Evolutionary conservation across 495 filamentous ascomycete species (phyloP).

Genomic region (Corynascus novoguineensis): DNA sequence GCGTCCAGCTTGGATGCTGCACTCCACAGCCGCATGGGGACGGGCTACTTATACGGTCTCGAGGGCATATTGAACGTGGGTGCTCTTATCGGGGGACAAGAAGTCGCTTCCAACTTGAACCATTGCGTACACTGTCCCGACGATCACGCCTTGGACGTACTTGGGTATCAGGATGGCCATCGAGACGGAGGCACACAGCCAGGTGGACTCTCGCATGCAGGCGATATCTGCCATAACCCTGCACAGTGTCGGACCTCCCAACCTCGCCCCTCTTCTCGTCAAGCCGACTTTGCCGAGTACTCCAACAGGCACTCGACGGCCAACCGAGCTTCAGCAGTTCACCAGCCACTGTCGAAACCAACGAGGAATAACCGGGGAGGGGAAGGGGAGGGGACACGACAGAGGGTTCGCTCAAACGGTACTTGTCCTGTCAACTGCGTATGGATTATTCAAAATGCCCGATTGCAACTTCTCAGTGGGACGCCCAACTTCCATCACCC

Average conservation of each 20-base stretch:
- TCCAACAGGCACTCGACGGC: too few species aligned
- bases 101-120: neutral
- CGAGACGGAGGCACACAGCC: neutral
- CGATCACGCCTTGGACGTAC: slow-evolving; percentile 18
- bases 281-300: too few species aligned
- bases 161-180: neutral
- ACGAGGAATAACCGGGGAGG: too few species aligned
- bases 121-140: slow-evolving; percentile 16
- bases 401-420: too few species aligned
- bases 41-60: neutral
- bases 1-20: too few species aligned
- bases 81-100: neutral
- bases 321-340: too few species aligned
- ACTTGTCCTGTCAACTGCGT: too few species aligned
- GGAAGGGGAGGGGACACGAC: too few species aligned
- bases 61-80: neutral
- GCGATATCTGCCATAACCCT: neutral
- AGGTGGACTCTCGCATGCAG: neutral
- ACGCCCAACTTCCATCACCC: too few species aligned
- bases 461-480: too few species aligned
- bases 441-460: too few species aligned
- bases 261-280: neutral
- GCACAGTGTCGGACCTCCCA: neutral
- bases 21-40: neutral
- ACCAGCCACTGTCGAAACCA: too few species aligned